Evolutionary conservation across 768 basidiomycete species (phyloP), one percentile per base, ranked within the genome.

Genomic region (Pleurotus eryngii): DNA sequence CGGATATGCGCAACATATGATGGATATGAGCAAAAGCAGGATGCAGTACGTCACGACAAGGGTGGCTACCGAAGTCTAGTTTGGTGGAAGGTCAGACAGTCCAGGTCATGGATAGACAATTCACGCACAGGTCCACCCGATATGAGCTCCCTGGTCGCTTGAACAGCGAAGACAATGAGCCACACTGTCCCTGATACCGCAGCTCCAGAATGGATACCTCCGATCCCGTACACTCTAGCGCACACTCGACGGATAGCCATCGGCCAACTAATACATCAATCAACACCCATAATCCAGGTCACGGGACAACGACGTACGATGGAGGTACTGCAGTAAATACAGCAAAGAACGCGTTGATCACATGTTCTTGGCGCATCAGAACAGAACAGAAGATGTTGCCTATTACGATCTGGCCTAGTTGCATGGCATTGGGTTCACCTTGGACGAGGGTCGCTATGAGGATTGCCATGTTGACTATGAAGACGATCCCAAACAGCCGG

Each of bases 201-300:
- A 53, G 75, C 72, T 11, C 81, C 81, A 50, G 79, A 80, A 63
- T 84, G 82, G 8, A 78, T 77, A 61, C 82, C 82, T 30, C 81
- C 82, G 58, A 81, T 81, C 57, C 80, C 78, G 59, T 80, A 84
- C 1, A 83, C 79, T 48, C 79, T 74, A 7, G 81, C 81, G 27
- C 75, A 70, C 26, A 73, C 63, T 9, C 76, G 72, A 12, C 82
- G 76, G 54, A 83, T 65, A 68, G 72, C 76, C 59, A 72, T 60
- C 14, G 67, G 81, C 61, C 60, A 69, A 60, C 54, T 72, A 63
- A 30, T 30, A 50, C 27, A n/a, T n/a, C 49, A 26, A 43, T 40
- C 20, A 50, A 17, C 9, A 39, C 15, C 20, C 37, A 20, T 4
- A 35, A 15, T 42, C 17, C 14, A 53, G 17, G 15, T 9, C 11